phyloP scores from a whole-genome alignment of 2,329 filamentous ascomycete genomes.

The Clarireedia homoeocarpa region DNA sequence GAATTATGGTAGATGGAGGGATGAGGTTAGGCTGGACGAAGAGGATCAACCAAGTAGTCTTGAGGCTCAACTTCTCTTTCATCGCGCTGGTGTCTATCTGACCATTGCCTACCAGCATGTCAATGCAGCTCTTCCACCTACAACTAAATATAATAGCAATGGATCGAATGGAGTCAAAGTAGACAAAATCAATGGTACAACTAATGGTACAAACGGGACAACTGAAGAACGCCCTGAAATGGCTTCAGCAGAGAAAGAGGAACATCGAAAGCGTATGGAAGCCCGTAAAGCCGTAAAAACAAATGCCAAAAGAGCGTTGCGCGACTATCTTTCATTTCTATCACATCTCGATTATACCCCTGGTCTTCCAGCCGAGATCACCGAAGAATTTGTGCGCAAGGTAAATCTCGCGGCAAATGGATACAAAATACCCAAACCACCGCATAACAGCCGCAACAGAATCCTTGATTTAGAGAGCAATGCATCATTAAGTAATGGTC shows the following conservation, averaged over 20 bases:
- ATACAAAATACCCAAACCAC: constrained; percentile 31
- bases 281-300: constrained; percentile 62
- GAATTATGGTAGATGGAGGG: constrained; percentile 33
- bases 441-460: constrained; percentile 19
- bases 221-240: constrained; percentile 23
- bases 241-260: constrained; percentile 39
- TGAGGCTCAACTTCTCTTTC: constrained; percentile 67
- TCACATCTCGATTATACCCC: constrained; percentile 73
- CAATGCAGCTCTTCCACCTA: constrained; percentile 41
- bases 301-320: constrained; percentile 67
- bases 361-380: constrained; percentile 28
- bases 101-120: constrained; percentile 62
- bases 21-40: constrained; percentile 45
- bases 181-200: background rate
- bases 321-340: constrained; percentile 67
- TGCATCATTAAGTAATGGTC: constrained; percentile 26
- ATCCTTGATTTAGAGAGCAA: constrained; percentile 27
- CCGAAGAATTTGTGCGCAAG: constrained; percentile 44
- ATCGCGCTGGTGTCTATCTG: constrained; percentile 65
- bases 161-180: constrained; percentile 13
- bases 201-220: constrained; percentile 12
- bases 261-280: constrained; percentile 40
- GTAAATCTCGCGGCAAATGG: constrained; percentile 49
- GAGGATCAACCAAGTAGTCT: constrained; percentile 67
- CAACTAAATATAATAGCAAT: constrained; percentile 13